Base-by-base conservation (phyloP, 805 yeast genomes). In the Priceomyces melissophilus region DNA sequence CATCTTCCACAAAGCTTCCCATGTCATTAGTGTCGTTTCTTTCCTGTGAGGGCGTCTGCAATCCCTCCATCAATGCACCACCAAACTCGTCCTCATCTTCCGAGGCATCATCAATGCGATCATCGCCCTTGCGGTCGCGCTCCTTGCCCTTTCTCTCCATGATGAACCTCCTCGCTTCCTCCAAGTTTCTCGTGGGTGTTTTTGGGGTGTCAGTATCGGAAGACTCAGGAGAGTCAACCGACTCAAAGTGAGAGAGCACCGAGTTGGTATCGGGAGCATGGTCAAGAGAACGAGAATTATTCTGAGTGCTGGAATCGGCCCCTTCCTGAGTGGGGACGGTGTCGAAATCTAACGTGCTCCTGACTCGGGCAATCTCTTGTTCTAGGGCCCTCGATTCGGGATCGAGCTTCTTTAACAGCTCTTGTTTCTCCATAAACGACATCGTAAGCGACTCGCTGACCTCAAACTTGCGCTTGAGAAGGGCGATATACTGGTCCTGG, bases 361-460 rank as follows among this genome's bases (percentile, higher is more conserved):
- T 39, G 7, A 33, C 13, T 10, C 20, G 7, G 9, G 15, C 37
- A 12, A 39, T 35, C 12, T 46, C 42, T 4, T 40, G 36, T 17
- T 58, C 55, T n/a, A 61, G 41, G 4, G 40, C 32, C 9, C 40
- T 32, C 33, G 59, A 46, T 32, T 53, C 43, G 2, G 71, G 69
- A 11, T 47, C 46, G 39, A 57, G 64, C 30, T 49, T 49, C 26
- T 40, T 38, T 30, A 57, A 55, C 52, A 59, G 65, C 10, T 48
- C 45, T 20, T 55, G 48, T 44, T 68, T 68, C 7, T 63, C 63
- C 43, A 67, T 72, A 4, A 62, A 45, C 3, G 71, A 65, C 9
- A 67, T 56, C 5, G 70, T 58, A 1, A 72, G 61, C 3, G 71
- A 64, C 41, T 65, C 70, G 39, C 55, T 61, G 8, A 59, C 55